Evolutionary conservation across 768 basidiomycete genomes (phyloP).

Genomic region (Termitomyces sp.): DNA sequence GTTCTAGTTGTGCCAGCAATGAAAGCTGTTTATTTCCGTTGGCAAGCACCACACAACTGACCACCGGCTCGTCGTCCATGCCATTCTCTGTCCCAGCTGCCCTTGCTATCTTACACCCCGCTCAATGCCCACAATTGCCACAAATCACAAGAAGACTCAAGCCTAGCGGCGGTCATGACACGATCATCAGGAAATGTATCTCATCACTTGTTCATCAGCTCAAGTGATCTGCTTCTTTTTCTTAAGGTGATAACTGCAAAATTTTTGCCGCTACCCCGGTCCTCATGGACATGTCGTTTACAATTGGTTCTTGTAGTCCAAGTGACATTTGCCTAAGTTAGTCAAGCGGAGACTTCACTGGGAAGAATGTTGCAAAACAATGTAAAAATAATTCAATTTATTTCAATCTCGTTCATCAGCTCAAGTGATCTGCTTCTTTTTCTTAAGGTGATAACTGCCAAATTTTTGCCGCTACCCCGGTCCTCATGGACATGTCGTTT

Average conservation of each 20-base stretch:
- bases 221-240: constrained; percentile 6
- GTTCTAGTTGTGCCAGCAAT: too few relatives aligned
- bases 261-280: not conserved
- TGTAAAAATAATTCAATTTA: too few relatives aligned
- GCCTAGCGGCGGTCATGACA: not conserved
- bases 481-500: not conserved
- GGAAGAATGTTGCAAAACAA: too few relatives aligned
- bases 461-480: not conserved
- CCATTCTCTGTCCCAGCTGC: not conserved
- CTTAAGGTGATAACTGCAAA: constrained; percentile 2
- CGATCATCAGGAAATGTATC: not conserved
- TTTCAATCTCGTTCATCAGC: constrained; percentile 4
- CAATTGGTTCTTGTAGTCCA: not conserved
- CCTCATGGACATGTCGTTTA: not conserved
- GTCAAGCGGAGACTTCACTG: too few relatives aligned
- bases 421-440: constrained; percentile 5
- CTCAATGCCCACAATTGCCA: not conserved
- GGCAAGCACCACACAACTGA: too few relatives aligned
- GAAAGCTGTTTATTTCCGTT: too few relatives aligned
- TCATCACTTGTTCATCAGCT: constrained; percentile 2
- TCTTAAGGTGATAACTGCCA: constrained; percentile 3
- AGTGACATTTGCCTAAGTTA: not conserved
- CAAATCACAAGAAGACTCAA: not conserved
- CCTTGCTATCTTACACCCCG: not conserved
- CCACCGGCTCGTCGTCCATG: not conserved